Base-by-base conservation (phyloP, 1,284 basidiomycete species). In the Ustilago esculenta region DNA sequence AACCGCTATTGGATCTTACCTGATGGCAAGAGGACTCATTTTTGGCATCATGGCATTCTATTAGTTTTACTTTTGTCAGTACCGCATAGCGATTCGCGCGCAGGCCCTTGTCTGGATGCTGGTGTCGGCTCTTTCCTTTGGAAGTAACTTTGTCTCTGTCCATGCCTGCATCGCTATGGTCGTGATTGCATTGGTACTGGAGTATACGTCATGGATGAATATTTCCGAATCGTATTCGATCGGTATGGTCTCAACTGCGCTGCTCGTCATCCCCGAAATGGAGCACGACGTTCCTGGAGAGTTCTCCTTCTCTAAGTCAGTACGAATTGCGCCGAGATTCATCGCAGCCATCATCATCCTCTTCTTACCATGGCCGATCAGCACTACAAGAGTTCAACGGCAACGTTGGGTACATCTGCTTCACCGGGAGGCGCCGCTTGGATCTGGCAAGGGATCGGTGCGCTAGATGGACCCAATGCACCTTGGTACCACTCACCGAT, bases 1-100 rank as follows among this genome's bases (percentile, higher is more conserved):
- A 2, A 69, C 60, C 0, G 65, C 75, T 15, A 65, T 77, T n/a
- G 74, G 60, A 12, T 17, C 57, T 2, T 77, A 77, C 24, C 58
- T 77, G 2, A 2, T 77, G 11, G 75, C 75, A 11, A 73, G 68
- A 24, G 43, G 39, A 2, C 24, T 53, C 20, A 54, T 75, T 15
- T 75, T 75, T 20, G 48, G 42, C 14, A 43, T 59, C 17, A 23
- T 54, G 37, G 25, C 51, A 2, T 59, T 64, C 39, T 76, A 76
- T 54, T 58, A 48, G 11, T 77, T 77, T 53, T 71, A 70, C 47
- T 56, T 77, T 52, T 76, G 75, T 36, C 63, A 75, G 41, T 77
- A 72, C 39, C 71, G 75, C n/a, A 41, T 70, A 23, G 74, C 76
- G 60, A 65, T 77, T 15, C 65, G 73, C 9, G 33, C 52, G 5